A percentile compares a stretch with the other conserved stretches of the same genome.
phyloP scores from a whole-genome alignment of 805 yeast species.

The Candida andamanensis region DNA sequence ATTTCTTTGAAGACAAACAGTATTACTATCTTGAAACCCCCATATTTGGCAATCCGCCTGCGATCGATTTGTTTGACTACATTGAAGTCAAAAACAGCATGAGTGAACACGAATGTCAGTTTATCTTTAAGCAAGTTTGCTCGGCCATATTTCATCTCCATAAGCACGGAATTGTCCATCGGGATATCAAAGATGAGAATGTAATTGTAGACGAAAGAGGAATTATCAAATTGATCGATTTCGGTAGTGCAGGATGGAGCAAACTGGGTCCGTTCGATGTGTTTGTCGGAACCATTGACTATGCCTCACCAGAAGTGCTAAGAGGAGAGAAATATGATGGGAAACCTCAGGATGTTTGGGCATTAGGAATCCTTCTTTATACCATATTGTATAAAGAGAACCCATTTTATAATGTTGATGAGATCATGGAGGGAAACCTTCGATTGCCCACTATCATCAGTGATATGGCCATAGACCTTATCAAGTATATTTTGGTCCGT shows the following conservation, averaged over 20 bases:
- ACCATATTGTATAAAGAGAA: conserved; percentile 90
- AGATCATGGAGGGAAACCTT: conserved; percentile 85
- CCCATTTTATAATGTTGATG: conserved; percentile 94
- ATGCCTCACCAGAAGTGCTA: conserved; percentile 95
- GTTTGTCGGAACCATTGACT: conserved; percentile 95
- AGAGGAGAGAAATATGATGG: conserved; percentile 88
- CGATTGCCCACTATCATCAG: conserved; percentile 65
- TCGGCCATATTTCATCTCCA: conserved; percentile 81
- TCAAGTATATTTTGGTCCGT: conserved; percentile 62
- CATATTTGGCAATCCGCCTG: conserved; percentile 85
- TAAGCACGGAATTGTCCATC: conserved; percentile 79
- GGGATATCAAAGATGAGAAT: conserved; percentile 95
- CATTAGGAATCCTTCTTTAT: conserved; percentile 84
- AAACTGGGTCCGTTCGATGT: conserved; percentile 94
- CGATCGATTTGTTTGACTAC: conserved; percentile 86
- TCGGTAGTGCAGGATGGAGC: conserved; percentile 90
- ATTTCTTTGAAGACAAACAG: conserved; percentile 87
- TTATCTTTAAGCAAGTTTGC: conserved; percentile 73
- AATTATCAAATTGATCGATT: conserved; percentile 80
- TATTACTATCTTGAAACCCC: conserved; percentile 90
- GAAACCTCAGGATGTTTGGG: conserved; percentile 96
- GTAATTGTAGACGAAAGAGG: conserved; percentile 82
- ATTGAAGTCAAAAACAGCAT: conserved; percentile 81
- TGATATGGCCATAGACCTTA: conserved; percentile 55
- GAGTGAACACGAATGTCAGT: conserved; percentile 72